A percentile compares a stretch with the other conserved stretches of the same genome.
phyloP scores from a whole-genome alignment of 176 grass and related monocot genomes.

The Rhynchospora pubera region DNA sequence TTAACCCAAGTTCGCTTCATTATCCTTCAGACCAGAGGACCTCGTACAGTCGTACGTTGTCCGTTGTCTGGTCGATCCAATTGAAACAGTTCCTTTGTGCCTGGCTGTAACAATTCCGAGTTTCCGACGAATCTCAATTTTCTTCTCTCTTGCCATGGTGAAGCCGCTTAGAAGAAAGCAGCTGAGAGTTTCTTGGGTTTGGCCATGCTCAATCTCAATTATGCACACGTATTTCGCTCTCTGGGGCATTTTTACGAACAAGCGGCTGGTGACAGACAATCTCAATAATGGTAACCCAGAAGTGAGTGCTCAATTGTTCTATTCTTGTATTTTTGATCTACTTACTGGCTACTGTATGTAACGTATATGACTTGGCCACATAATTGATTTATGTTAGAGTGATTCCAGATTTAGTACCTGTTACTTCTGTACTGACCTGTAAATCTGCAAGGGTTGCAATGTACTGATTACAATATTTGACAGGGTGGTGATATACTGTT shows the following conservation, averaged over 20 bases:
- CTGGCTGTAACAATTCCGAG: too few relatives aligned
- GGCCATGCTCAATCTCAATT: slow-evolving; percentile 75
- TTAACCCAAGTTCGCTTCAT: too few relatives aligned
- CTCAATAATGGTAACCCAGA: too few relatives aligned
- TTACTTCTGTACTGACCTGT: neutral
- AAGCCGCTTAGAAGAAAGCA: too few relatives aligned
- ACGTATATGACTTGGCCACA: neutral
- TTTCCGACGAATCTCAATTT: too few relatives aligned
- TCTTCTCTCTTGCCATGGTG: too few relatives aligned
- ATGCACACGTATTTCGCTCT: slow-evolving; percentile 56
- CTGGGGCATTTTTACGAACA: slow-evolving; percentile 61
- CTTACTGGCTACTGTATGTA: neutral
- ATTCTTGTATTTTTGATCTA: too few relatives aligned
- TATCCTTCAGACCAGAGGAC: too few relatives aligned
- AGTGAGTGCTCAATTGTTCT: too few relatives aligned
- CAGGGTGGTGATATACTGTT: neutral
- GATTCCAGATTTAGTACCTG: neutral
- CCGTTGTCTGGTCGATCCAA: too few relatives aligned
- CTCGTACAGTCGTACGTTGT: too few relatives aligned
- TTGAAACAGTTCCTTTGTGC: too few relatives aligned
- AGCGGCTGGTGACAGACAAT: slow-evolving; percentile 28
- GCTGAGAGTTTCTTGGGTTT: slow-evolving; percentile 63
- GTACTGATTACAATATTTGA: neutral
- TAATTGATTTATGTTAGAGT: neutral
- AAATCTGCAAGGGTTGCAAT: neutral